These are phyloP conservation scores for Fusarium haematococcum DNA, from an alignment of 2,329 filamentous ascomycete genomes.

Conservation along the genomic window DNA sequence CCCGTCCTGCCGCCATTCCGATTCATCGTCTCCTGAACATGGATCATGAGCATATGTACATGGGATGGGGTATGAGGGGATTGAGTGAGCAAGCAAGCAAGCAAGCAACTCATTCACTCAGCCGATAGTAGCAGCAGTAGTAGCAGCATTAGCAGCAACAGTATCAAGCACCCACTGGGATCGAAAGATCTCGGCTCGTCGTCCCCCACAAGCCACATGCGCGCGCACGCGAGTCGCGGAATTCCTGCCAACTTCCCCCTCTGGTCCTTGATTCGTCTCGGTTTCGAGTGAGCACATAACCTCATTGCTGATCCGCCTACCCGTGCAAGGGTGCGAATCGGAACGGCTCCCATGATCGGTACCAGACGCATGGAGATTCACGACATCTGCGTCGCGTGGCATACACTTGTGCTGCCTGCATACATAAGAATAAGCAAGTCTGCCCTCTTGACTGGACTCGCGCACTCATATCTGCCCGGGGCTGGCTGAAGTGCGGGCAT, in stretches of 20 bases:
- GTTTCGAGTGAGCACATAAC: constrained; percentile 26
- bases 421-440: constrained; percentile 9
- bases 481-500: constrained; percentile 1
- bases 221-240: constrained; percentile 22
- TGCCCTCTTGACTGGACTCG: neutral
- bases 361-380: constrained; percentile 22
- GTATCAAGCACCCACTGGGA: constrained; percentile 6
- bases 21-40: constrained; percentile 19
- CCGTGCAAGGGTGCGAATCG: constrained; percentile 37
- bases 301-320: constrained; percentile 32
- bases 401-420: constrained; percentile 6
- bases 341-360: constrained; percentile 38
- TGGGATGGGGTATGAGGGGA: neutral
- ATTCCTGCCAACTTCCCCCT: constrained; percentile 15
- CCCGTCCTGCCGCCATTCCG: constrained; percentile 6
- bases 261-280: constrained; percentile 25
- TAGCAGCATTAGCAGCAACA: neutral
- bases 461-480: neutral
- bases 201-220: constrained; percentile 35
- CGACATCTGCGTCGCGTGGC: constrained; percentile 24
- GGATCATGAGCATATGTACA: neutral
- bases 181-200: constrained; percentile 35
- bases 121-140: neutral
- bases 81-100: neutral
- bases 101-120: neutral